These are phyloP conservation scores for Arxiozyma heterogenica DNA, from an alignment of 1,139 yeast species.

Conservation along the genomic window DNA sequence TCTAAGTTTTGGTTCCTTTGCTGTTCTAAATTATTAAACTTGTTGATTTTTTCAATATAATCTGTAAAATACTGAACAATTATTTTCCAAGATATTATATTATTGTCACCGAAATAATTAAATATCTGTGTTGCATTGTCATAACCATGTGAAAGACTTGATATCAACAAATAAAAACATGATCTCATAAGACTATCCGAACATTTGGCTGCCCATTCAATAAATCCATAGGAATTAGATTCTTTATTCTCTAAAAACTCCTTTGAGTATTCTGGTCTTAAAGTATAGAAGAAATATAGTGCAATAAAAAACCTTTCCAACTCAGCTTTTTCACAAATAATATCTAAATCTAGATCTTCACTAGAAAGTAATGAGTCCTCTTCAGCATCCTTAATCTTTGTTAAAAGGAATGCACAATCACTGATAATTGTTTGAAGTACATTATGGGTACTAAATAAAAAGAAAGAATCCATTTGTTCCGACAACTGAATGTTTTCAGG, in stretches of 20 bases:
- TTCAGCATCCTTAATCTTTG: conserved; percentile 74
- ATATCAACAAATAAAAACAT: conserved; percentile 68
- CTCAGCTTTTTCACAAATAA: conserved; percentile 64
- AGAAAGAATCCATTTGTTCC: conserved; percentile 18
- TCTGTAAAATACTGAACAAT: conserved; percentile 50
- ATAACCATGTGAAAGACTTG: conserved; percentile 61
- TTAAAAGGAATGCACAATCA: conserved; percentile 69
- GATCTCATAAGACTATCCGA: conserved; percentile 79
- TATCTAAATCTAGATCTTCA: conserved; percentile 39
- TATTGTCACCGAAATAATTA: conserved; percentile 32
- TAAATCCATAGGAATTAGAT: conserved; percentile 59
- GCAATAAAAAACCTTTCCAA: conserved; percentile 80
- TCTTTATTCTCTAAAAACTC: conserved; percentile 69
- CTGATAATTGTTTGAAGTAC: conserved; percentile 56
- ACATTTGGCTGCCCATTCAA: conserved; percentile 81
- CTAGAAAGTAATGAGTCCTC: conserved; percentile 68
- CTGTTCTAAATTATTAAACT: conserved; percentile 23
- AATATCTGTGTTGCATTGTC: conserved; percentile 43
- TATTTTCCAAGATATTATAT: conserved; percentile 48
- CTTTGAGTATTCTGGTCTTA: conserved; percentile 49
- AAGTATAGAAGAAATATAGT: conserved; percentile 58
- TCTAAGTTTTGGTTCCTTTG: conserved; percentile 30
- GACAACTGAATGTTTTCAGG: conserved; percentile 15
- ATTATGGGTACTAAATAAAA: conserved; percentile 36
- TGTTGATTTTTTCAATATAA: conserved; percentile 43